Percentiles rank a stretch among this genome's conserved stretches.
Conservation (phyloP, 345 rosid genomes). For the Salix koriyanagi region DNA sequence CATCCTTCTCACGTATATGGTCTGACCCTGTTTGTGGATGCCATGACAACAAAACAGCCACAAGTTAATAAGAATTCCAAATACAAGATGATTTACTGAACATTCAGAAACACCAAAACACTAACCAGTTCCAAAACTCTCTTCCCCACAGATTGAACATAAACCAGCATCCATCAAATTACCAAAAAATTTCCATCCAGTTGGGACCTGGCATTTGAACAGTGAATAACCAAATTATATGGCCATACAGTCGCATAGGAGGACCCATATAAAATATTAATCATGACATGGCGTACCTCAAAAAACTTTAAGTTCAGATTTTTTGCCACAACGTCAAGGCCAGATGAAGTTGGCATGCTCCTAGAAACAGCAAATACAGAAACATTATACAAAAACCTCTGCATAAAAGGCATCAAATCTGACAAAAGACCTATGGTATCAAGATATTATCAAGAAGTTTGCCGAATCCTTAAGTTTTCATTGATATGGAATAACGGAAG, state of each 20-base stretch:
- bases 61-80: neutral
- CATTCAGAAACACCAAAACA: conserved; percentile 11
- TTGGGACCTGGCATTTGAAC: conserved; percentile 65
- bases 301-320: conserved; percentile 80
- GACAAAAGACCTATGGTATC: neutral
- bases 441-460: neutral
- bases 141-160: conserved; percentile 97
- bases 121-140: conserved; percentile 98
- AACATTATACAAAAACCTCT: neutral
- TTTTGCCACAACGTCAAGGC: conserved; percentile 94
- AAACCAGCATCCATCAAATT: conserved; percentile 98
- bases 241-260: neutral
- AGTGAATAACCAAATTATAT: conserved; percentile 16
- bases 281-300: conserved; percentile 52
- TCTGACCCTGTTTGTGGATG: conserved; percentile 66
- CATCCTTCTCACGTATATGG: conserved; percentile 97
- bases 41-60: conserved; percentile 8
- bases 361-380: conserved; percentile 36
- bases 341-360: conserved; percentile 99
- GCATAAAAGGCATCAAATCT: neutral
- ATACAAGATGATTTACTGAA: neutral
- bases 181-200: conserved; percentile 99
- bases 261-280: neutral
- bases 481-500: neutral
- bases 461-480: no score